Percentiles rank a stretch among this genome's conserved stretches.
Conservation (phyloP, 225 moss, liverwort and hornwort genomes). For the Straminergon stramineum region DNA sequence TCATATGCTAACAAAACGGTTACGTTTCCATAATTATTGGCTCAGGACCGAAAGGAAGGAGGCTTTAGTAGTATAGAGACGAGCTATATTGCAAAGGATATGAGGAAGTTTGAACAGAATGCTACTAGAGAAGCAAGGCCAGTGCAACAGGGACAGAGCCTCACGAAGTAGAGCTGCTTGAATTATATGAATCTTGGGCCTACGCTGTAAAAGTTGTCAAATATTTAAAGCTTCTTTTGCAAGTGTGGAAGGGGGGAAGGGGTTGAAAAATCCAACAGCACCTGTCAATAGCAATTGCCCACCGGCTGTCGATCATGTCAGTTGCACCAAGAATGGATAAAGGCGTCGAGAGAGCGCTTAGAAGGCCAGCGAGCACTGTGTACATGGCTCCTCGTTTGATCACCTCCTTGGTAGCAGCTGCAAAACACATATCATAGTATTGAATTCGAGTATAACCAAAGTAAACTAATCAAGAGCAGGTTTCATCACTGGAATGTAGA, state of each 20-base stretch:
- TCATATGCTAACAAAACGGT: background rate
- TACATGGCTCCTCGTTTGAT: constrained; percentile 94
- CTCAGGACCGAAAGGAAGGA: background rate
- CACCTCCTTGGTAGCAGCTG: constrained; percentile 75
- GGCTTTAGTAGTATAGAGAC: background rate
- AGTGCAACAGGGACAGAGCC: background rate
- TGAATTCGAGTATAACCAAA: background rate
- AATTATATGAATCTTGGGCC: background rate
- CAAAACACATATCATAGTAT: background rate
- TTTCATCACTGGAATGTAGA: background rate
- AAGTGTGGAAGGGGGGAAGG: background rate
- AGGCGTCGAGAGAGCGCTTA: constrained; percentile 72
- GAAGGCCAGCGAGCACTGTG: constrained; percentile 72
- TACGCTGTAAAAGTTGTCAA: background rate
- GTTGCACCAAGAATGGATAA: constrained; percentile 71
- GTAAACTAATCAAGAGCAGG: background rate
- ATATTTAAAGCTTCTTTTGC: background rate
- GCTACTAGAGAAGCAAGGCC: background rate
- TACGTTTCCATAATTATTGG: background rate
- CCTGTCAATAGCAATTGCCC: constrained; percentile 95
- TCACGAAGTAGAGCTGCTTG: background rate
- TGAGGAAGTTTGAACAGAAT: background rate
- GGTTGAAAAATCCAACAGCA: background rate
- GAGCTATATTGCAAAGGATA: background rate
- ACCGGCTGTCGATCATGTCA: constrained; percentile 86